Base-by-base conservation (phyloP, 2,329 filamentous ascomycete species). In the Fusarium sp. region DNA sequence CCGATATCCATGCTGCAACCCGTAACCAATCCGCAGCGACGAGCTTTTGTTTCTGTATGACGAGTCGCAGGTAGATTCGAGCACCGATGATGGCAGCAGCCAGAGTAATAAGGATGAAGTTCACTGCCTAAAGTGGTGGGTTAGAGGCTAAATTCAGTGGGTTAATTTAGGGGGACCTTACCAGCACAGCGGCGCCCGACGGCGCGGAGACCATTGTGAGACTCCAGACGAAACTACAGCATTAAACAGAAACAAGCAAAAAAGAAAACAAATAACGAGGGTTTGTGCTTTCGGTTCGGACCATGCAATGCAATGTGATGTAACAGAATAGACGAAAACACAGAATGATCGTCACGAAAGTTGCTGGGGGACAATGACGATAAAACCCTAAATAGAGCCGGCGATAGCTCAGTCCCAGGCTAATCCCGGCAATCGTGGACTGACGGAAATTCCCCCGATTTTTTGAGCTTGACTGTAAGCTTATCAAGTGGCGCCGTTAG, bases 21-120 rank as follows among this genome's bases (percentile, higher is more conserved):
- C 66, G 44, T 9, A 75, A 13, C 53, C 48, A 54, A 30, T 75
- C 72, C 32, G 61, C 53, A 20, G 41, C 48, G 13, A 70, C 24
- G 6, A 73, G 72, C 3, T 22, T 61, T 20, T 70, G 72, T 8
- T 62, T 69, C n/a, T 75, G 69, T 51, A 75, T 66, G 14, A 35
- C 55, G 7, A 75, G 28, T 6, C 72, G 72, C 1, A 75, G 69
- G 17, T 75, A 73, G 3, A 75, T 30, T 22, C 72, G 60, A 36
- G 72, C 72, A 8, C n/a, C 48, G 17, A 75, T 65, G 18, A 75
- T 57, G 10, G 11, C 17, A 10, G 36, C 10, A 7, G 58, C 57
- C 15, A 57, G 18, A 1, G 42, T 7, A 8, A 69, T 35, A 30
- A 69, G 65, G 5, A 30, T 41, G 17, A 28, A 57, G 14, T 47